Conservation (phyloP, 2,329 filamentous ascomycete species). For the Gaeumannomyces tritici region DNA sequence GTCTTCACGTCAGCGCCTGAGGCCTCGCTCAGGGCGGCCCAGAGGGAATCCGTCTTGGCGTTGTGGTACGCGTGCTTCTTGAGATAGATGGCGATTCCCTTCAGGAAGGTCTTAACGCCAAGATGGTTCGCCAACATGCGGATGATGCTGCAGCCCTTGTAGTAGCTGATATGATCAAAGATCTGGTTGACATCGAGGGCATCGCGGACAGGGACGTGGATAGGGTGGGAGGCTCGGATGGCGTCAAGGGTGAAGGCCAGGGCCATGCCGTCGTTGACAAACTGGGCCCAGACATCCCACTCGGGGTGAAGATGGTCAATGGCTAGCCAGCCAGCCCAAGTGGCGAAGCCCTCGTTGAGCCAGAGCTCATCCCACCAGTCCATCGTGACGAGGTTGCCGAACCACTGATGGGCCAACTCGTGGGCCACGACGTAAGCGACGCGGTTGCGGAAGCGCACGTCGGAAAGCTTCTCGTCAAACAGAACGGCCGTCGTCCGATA, state of each 20-base stretch:
- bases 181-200: constrained; percentile 96
- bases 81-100: constrained; percentile 83
- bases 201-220: constrained; percentile 89
- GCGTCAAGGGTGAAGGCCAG: constrained; percentile 83
- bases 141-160: constrained; percentile 93
- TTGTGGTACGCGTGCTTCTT: constrained; percentile 82
- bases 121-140: constrained; percentile 92
- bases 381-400: constrained; percentile 95
- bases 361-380: constrained; percentile 97
- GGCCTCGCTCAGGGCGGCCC: constrained; percentile 77
- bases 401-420: constrained; percentile 97
- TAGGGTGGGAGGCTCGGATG: constrained; percentile 85
- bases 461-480: constrained; percentile 89
- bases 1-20: constrained; percentile 78
- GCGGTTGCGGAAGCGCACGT: constrained; percentile 82
- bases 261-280: constrained; percentile 91
- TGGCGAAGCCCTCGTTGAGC: constrained; percentile 97
- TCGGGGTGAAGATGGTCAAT: constrained; percentile 89
- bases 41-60: constrained; percentile 84
- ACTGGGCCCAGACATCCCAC: constrained; percentile 97
- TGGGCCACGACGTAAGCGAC: constrained; percentile 98
- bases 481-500: constrained; percentile 92
- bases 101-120: constrained; percentile 78
- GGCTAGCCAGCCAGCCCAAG: constrained; percentile 94
- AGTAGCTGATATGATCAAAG: constrained; percentile 92